A percentile compares a stretch with the other conserved stretches of the same genome.
Evolutionary conservation across 1,139 yeast species (phyloP).

Genomic region (Pichia sp.): DNA sequence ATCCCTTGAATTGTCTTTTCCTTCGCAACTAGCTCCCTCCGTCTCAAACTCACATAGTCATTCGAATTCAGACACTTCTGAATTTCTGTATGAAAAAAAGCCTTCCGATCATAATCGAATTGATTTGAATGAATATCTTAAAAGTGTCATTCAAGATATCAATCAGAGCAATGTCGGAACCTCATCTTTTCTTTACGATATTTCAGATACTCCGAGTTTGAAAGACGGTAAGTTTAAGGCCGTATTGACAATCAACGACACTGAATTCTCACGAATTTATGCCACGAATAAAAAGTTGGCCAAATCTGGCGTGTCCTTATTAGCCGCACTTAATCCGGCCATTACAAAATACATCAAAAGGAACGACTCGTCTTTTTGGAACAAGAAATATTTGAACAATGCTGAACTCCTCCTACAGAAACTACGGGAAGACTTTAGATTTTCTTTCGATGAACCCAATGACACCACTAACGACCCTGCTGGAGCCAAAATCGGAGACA

Average conservation of each 20-base stretch:
- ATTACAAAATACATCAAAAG: constrained; percentile 4
- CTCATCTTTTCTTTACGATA: constrained; percentile 1
- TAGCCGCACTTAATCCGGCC: constrained; percentile 6
- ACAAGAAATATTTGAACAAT: constrained; percentile 3
- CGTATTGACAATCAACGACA: constrained; percentile 1
- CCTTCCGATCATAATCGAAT: neutral
- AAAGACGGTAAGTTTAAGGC: constrained; percentile 5
- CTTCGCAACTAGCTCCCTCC: too few species aligned
- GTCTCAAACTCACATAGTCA: too few species aligned
- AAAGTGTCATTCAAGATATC: constrained; percentile 10
- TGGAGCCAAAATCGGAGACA: neutral
- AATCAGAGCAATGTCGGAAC: constrained; percentile 5
- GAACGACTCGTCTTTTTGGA: constrained; percentile 5
- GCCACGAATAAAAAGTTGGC: constrained; percentile 13
- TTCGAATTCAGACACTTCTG: too few species aligned
- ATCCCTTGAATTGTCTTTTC: too few species aligned
- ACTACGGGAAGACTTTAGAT: constrained; percentile 1
- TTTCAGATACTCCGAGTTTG: constrained; percentile 2
- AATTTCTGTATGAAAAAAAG: neutral
- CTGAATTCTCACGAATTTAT: neutral
- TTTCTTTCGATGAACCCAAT: neutral
- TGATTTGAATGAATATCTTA: constrained; percentile 3
- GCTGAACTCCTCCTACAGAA: neutral
- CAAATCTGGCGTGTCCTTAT: constrained; percentile 10
- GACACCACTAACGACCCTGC: neutral